Base-by-base conservation (phyloP, 2,329 filamentous ascomycete species). In the Paraphoma chrysanthemicola region DNA sequence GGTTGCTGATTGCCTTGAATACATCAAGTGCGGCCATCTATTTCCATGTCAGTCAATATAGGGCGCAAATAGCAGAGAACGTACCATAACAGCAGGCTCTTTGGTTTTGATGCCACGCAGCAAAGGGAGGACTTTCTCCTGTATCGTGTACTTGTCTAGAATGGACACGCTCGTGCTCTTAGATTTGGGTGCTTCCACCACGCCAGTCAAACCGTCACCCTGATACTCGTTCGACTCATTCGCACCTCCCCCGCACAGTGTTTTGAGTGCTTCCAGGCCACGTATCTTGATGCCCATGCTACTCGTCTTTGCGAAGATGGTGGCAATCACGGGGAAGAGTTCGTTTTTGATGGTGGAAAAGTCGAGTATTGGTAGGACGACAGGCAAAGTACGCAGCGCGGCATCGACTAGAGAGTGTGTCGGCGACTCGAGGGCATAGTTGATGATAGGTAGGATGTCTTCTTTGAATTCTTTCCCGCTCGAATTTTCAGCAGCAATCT, bases 321-420 rank as follows among this genome's bases (percentile, higher is more conserved):
- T 81, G 1, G 94, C 92, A 61, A 99, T 91, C 1, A 96, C 88
- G 0, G 95, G 95, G 75, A 99, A 99, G 1, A 99, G 84, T 61
- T 98, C 94, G 67, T 96, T 95, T 77, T 98, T 99, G 69, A 97
- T 93, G 0, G 94, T 98, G 64, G 90, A 96, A 66, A 97, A 98
- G 77, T 99, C 95, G 7, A 99, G 86, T 2, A 95, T 87, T 0
- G 93, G 92, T 5, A 98, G 80, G n/a, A 97, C 86, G 1, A 87
- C 83, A 1, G 92, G 89, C 5, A 99, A 79, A 29, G 89, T 91
- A 48, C 90, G 86, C 12, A 99, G 82, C 2, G 93, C 89, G 4
- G 91, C 90, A 77, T 98, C 95, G 0, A 97, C 90, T 14, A 99
- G 83, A 1, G 90, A 90, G 65, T 96, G 95, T 0, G 93, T 97